A percentile compares a stretch with the other conserved stretches of the same genome.
Evolutionary conservation across 768 basidiomycete genomes (phyloP).

Genomic region (Mycena floridula): DNA sequence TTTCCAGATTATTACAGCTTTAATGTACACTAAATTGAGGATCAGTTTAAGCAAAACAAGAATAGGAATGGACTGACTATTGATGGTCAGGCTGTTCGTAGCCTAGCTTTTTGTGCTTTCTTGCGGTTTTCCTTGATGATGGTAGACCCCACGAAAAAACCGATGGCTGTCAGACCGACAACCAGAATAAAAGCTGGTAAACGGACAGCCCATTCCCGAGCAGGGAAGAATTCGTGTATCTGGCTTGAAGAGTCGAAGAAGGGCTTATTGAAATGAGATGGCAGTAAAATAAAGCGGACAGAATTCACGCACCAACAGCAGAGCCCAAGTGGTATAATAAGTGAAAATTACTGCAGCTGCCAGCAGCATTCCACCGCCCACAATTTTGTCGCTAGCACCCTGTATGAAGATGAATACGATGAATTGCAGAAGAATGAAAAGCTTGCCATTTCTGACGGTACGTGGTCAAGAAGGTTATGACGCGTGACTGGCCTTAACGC

Average conservation of each 20-base stretch:
- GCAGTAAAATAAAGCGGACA: neutral
- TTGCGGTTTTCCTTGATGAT: conserved; percentile 69
- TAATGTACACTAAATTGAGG: conserved; percentile 1
- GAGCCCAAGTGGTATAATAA: conserved; percentile 91
- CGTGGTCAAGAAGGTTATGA: too few relatives aligned
- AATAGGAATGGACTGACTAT: conserved; percentile 6
- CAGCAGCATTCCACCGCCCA: conserved; percentile 78
- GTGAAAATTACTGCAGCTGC: conserved; percentile 70
- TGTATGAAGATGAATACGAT: conserved; percentile 19
- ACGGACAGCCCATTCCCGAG: conserved; percentile 89
- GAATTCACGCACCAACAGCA: conserved; percentile 61
- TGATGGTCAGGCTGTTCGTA: conserved; percentile 47
- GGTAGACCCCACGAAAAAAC: conserved; percentile 73
- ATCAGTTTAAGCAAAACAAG: neutral
- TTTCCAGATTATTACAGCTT: too few relatives aligned
- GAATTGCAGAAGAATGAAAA: neutral
- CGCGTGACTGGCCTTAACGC: too few relatives aligned
- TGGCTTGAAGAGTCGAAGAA: conserved; percentile 75
- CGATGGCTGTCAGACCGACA: conserved; percentile 74
- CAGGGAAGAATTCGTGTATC: conserved; percentile 74
- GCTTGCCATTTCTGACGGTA: neutral
- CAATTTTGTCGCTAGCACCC: conserved; percentile 74
- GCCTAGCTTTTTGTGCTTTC: conserved; percentile 55
- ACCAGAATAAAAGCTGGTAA: conserved; percentile 81
- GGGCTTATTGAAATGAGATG: conserved; percentile 41